Evolutionary conservation across 2,329 filamentous ascomycete species (phyloP).

Genomic region (Sphaerulina populicola): DNA sequence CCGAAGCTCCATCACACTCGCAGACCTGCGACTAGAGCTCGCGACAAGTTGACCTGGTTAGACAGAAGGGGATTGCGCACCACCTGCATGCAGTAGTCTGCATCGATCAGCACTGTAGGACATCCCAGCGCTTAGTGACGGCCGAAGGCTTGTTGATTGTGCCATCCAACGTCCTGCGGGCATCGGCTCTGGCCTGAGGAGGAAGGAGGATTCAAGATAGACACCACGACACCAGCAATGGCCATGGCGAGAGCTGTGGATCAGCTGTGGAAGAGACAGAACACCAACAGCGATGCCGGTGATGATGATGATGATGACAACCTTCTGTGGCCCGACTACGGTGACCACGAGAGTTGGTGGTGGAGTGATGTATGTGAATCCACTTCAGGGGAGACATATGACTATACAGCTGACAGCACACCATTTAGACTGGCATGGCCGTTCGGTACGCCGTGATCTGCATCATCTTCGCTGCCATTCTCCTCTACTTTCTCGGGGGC

Average conservation of each 20-base stretch:
- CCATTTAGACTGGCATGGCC: slow-evolving; percentile 38
- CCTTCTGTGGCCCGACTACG: not conserved
- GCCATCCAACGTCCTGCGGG: no score
- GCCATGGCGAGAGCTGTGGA: not conserved
- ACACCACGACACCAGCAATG: not conserved
- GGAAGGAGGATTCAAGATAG: not conserved
- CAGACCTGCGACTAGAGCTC: not conserved
- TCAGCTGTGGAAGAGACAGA: not conserved
- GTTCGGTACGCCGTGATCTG: slow-evolving; percentile 66
- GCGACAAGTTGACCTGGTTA: not conserved
- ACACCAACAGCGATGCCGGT: not conserved
- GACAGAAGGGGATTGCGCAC: not conserved
- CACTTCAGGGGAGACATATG: no score
- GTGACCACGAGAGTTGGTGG: not conserved
- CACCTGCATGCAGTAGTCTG: not conserved
- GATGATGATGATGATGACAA: not conserved
- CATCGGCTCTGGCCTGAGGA: not conserved
- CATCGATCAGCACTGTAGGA: not conserved
- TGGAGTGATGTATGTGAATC: not conserved
- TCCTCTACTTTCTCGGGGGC: slow-evolving; percentile 57
- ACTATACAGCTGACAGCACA: not conserved
- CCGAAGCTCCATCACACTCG: not conserved
- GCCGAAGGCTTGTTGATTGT: not conserved
- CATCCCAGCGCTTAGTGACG: not conserved
- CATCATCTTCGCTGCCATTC: slow-evolving; percentile 50